phyloP scores from a whole-genome alignment of 495 filamentous ascomycete genomes.

The Clohesyomyces aquaticus region DNA sequence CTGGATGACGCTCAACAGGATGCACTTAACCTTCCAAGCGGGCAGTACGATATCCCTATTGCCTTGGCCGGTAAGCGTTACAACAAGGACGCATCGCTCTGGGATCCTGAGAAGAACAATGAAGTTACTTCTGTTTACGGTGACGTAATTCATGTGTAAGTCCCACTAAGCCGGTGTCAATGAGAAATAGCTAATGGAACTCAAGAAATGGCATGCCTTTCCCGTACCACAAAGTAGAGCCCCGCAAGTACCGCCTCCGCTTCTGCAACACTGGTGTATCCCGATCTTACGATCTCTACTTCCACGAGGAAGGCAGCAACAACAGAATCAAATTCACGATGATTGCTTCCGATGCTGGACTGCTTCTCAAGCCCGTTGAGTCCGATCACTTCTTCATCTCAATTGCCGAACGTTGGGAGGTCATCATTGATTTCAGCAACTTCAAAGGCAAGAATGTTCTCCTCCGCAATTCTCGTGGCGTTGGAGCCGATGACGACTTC shows the following conservation, averaged over 20 bases:
- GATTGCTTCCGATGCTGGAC: conserved; percentile 58
- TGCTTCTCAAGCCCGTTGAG: conserved; percentile 47
- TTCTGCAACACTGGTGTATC: conserved; percentile 56
- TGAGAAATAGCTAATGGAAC: neutral
- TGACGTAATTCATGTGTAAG: conserved; percentile 56
- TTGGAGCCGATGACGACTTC: conserved; percentile 53
- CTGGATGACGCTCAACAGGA: conserved; percentile 52
- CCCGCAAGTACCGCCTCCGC: conserved; percentile 62
- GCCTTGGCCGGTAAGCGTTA: conserved; percentile 56
- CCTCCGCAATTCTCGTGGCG: conserved; percentile 48
- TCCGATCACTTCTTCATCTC: conserved; percentile 48
- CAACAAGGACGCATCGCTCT: conserved; percentile 52
- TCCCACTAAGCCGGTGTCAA: too few species aligned
- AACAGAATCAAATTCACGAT: conserved; percentile 54
- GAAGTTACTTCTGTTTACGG: conserved; percentile 55
- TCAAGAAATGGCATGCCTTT: conserved; percentile 57
- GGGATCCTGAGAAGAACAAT: conserved; percentile 38
- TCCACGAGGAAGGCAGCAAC: conserved; percentile 44
- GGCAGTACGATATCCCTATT: conserved; percentile 57
- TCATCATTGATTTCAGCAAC: conserved; percentile 57
- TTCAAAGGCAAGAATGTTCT: conserved; percentile 55
- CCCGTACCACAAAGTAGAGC: conserved; percentile 58
- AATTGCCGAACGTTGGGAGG: conserved; percentile 60
- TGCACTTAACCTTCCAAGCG: conserved; percentile 52
- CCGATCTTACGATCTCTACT: conserved; percentile 54